A percentile compares a stretch with the other conserved stretches of the same genome.
These are phyloP conservation scores for Ascochyta clinopodiicola DNA, from an alignment of 2,329 filamentous ascomycete genomes.

Conservation along the genomic window DNA sequence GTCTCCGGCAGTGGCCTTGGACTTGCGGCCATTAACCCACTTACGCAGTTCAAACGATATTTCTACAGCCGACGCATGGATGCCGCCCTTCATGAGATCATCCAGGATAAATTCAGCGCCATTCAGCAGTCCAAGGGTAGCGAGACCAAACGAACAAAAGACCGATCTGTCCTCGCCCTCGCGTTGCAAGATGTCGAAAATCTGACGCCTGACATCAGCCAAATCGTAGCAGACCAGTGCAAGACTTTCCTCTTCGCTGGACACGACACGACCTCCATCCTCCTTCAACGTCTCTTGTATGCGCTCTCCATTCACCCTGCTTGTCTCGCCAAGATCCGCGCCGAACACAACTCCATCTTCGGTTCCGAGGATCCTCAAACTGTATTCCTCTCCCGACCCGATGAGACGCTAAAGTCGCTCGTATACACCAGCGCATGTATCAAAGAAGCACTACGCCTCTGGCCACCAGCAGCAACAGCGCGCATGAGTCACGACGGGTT, in stretches of 20 bases:
- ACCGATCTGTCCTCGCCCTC: slow-evolving; percentile 46
- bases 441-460: slow-evolving; percentile 62
- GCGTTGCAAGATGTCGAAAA: slow-evolving; percentile 35
- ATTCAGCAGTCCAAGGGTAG: slow-evolving; percentile 27
- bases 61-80: slow-evolving; percentile 34
- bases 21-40: slow-evolving; percentile 33
- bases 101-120: slow-evolving; percentile 33
- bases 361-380: slow-evolving; percentile 52
- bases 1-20: slow-evolving; percentile 27
- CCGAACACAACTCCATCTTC: slow-evolving; percentile 62
- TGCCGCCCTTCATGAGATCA: slow-evolving; percentile 34
- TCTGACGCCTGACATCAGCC: slow-evolving; percentile 47
- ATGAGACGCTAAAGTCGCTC: slow-evolving; percentile 57
- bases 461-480: slow-evolving; percentile 57
- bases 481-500: slow-evolving; percentile 50
- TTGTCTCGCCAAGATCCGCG: slow-evolving; percentile 43
- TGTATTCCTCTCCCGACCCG: slow-evolving; percentile 52
- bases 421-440: slow-evolving; percentile 61
- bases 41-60: slow-evolving; percentile 23
- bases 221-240: slow-evolving; percentile 48
- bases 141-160: slow-evolving; percentile 26
- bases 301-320: slow-evolving; percentile 40
- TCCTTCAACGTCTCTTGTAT: slow-evolving; percentile 43
- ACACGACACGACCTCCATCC: slow-evolving; percentile 54
- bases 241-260: slow-evolving; percentile 57